Conservation (phyloP, 352 stramenopile species). For the Elongisporangium senticosum region DNA sequence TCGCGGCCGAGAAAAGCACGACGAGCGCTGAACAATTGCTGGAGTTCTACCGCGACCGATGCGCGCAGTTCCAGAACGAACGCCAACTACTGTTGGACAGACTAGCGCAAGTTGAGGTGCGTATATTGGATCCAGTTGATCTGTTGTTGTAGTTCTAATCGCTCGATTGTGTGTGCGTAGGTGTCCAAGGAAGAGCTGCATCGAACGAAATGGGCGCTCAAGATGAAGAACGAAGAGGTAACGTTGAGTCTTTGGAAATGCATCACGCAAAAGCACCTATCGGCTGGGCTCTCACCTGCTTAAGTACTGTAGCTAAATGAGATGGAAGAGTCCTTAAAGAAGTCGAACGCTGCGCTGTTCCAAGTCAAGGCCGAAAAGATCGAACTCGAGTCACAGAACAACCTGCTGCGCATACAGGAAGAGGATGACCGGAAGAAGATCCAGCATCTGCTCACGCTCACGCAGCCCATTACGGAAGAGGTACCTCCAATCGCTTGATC, state of each 20-base stretch:
- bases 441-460: constrained; percentile 75
- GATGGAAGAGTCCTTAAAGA: constrained; percentile 47
- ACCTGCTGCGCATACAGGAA: constrained; percentile 68
- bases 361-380: constrained; percentile 59
- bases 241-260: not conserved
- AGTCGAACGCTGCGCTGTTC: constrained; percentile 54
- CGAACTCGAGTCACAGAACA: constrained; percentile 56
- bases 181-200: constrained; percentile 74
- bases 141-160: not conserved
- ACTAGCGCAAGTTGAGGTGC: constrained; percentile 53
- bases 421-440: constrained; percentile 72
- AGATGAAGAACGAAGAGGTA: constrained; percentile 61
- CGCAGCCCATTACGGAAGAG: constrained; percentile 76
- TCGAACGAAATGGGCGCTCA: constrained; percentile 68
- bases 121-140: not conserved
- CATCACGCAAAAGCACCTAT: not conserved
- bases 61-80: constrained; percentile 60
- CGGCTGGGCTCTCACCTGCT: not conserved
- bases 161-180: constrained; percentile 14
- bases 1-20: constrained; percentile 3
- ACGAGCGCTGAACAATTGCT: constrained; percentile 27
- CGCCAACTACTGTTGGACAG: constrained; percentile 43
- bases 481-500: constrained; percentile 10
- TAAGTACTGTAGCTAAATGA: constrained; percentile 37
- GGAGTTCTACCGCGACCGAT: constrained; percentile 59